phyloP scores from a whole-genome alignment of 371 early-diverging fungal species.

The Mortierella sp. region DNA sequence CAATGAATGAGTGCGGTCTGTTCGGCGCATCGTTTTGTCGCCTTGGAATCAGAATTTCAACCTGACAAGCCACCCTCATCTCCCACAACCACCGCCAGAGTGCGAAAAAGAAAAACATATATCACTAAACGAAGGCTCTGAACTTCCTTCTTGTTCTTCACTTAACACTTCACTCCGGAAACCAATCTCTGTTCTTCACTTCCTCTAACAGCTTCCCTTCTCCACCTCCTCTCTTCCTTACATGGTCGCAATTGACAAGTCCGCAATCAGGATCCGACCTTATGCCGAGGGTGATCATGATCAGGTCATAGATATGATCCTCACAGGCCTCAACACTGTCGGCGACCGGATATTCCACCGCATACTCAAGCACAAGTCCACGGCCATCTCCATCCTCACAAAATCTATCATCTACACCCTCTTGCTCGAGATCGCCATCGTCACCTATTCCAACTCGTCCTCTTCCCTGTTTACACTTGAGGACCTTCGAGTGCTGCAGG shows the following conservation, averaged over 20 bases:
- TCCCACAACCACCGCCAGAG: too few species aligned
- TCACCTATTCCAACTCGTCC: slow-evolving; percentile 7
- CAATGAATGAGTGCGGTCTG: not conserved
- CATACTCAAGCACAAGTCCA: not conserved
- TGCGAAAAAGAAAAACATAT: too few species aligned
- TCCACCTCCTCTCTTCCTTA: not conserved
- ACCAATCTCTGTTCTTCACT: not conserved
- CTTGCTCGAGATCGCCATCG: slow-evolving; percentile 18
- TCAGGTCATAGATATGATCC: slow-evolving; percentile 28
- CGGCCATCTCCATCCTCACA: slow-evolving; percentile 15
- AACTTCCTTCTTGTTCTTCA: not conserved
- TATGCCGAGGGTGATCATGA: slow-evolving; percentile 27
- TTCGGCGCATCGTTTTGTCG: too few species aligned
- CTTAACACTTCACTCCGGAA: not conserved
- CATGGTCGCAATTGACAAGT: slow-evolving; percentile 16
- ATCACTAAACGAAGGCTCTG: too few species aligned
- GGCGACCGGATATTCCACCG: slow-evolving; percentile 10
- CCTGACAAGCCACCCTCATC: too few species aligned
- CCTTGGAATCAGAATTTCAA: too few species aligned
- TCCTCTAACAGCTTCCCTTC: not conserved
- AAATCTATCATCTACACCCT: slow-evolving; percentile 20
- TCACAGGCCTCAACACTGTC: slow-evolving; percentile 20
- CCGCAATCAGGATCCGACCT: slow-evolving; percentile 34
- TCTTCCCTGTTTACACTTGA: slow-evolving; percentile 4
- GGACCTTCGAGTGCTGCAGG: slow-evolving; percentile 3